phyloP scores from a whole-genome alignment of 176 grass and related monocot species.

The Aegilops tauschii region DNA sequence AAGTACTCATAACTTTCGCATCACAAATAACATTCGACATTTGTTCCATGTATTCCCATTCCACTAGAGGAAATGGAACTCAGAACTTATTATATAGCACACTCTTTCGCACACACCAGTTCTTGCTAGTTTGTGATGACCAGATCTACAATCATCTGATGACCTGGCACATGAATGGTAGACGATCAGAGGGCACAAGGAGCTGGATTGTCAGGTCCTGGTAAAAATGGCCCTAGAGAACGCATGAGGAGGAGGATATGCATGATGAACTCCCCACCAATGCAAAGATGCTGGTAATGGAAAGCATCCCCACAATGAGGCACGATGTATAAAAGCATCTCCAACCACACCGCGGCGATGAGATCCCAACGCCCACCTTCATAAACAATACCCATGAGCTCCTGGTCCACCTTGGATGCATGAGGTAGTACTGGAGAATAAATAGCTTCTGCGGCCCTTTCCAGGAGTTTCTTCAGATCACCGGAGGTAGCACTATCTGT shows the following conservation, averaged over 20 bases:
- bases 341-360: not conserved
- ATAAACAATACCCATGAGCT: not conserved
- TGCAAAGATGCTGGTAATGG: not conserved
- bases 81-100: not conserved
- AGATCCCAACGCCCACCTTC: not conserved
- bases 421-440: not conserved
- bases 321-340: not conserved
- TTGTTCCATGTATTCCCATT: not conserved
- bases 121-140: not conserved
- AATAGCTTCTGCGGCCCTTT: not conserved
- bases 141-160: not conserved
- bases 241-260: not conserved
- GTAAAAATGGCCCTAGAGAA: not conserved
- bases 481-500: not conserved
- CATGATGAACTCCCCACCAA: constrained; percentile 5
- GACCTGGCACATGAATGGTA: not conserved
- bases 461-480: not conserved
- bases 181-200: not conserved
- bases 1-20: not conserved
- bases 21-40: not conserved
- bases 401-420: not conserved
- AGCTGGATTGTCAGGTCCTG: not conserved
- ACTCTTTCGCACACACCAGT: not conserved
- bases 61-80: not conserved
- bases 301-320: not conserved